phyloP scores from a whole-genome alignment of 495 filamentous ascomycete species.

The Apiosordaria backusii region DNA sequence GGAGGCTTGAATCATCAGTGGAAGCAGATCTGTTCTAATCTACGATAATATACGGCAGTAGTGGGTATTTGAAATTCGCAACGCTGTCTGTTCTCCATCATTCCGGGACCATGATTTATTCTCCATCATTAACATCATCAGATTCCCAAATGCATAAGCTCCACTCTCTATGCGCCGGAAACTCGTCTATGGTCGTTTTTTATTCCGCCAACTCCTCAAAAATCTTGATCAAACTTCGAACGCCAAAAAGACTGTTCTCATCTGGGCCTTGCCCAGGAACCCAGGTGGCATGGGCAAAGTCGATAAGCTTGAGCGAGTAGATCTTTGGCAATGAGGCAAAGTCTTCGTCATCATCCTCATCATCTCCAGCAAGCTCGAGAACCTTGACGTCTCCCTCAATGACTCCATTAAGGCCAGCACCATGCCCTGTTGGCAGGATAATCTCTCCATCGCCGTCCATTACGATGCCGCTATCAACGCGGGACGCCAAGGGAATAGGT shows the following conservation, averaged over 20 bases:
- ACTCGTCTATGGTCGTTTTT: not conserved
- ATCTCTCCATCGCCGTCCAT: constrained; percentile 37
- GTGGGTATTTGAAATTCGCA: not conserved
- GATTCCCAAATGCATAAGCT: not conserved
- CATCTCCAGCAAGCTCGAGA: constrained; percentile 36
- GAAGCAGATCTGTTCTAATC: too few species aligned
- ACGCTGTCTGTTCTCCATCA: not conserved
- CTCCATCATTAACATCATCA: not conserved
- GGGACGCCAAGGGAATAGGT: constrained; percentile 22
- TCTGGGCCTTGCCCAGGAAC: constrained; percentile 82
- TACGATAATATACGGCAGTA: not conserved
- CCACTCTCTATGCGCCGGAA: not conserved
- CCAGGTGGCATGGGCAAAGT: constrained; percentile 94
- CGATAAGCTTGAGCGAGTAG: constrained; percentile 82
- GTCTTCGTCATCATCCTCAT: constrained; percentile 65
- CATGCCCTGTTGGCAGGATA: not conserved
- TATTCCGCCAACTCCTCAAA: constrained; percentile 58
- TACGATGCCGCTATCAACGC: constrained; percentile 46
- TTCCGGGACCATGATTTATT: not conserved
- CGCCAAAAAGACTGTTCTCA: constrained; percentile 74
- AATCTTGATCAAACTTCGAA: constrained; percentile 68
- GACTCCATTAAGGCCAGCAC: not conserved
- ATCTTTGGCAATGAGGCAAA: constrained; percentile 66
- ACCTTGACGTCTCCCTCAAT: constrained; percentile 27
- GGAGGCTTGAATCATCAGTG: too few species aligned